phyloP scores from a whole-genome alignment of 1,139 yeast species.

The Pichia sp. region DNA sequence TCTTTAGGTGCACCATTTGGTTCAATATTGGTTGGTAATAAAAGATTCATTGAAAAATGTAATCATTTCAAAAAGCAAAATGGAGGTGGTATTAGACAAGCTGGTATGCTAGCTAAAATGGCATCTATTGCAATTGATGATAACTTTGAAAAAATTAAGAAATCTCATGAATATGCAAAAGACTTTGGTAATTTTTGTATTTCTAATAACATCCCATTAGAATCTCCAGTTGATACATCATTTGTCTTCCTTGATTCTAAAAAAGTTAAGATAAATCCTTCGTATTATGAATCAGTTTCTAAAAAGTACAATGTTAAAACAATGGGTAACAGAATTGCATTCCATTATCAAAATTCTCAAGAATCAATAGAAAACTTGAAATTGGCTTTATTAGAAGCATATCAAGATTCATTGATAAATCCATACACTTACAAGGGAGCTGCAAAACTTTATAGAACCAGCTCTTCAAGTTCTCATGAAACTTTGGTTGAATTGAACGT shows the following conservation, averaged over 20 bases:
- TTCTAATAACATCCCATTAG: conserved; percentile 48
- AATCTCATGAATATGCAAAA: conserved; percentile 63
- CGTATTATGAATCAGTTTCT: conserved; percentile 41
- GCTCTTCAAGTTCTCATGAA: conserved; percentile 9
- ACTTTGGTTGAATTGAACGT: conserved; percentile 7
- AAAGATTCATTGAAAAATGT: conserved; percentile 58
- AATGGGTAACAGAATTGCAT: conserved; percentile 65
- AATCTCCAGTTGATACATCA: conserved; percentile 78
- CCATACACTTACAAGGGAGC: conserved; percentile 24
- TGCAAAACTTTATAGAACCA: conserved; percentile 25
- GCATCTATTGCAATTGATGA: conserved; percentile 74
- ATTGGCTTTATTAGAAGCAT: conserved; percentile 52
- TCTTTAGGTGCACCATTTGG: conserved; percentile 95
- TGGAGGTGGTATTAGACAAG: conserved; percentile 93
- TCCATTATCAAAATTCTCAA: conserved; percentile 73
- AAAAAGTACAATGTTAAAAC: conserved; percentile 57
- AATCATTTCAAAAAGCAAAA: conserved; percentile 87
- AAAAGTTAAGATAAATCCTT: conserved; percentile 54
- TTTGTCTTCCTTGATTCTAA: conserved; percentile 73
- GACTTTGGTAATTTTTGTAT: conserved; percentile 58
- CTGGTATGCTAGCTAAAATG: conserved; percentile 79
- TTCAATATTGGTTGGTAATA: conserved; percentile 71
- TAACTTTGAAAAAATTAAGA: conserved; percentile 51
- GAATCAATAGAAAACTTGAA: conserved; percentile 64
- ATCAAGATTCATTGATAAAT: conserved; percentile 36